These are phyloP conservation scores for Rhizopus arrhizus DNA, from an alignment of 371 early-diverging fungal genomes.

Conservation along the genomic window DNA sequence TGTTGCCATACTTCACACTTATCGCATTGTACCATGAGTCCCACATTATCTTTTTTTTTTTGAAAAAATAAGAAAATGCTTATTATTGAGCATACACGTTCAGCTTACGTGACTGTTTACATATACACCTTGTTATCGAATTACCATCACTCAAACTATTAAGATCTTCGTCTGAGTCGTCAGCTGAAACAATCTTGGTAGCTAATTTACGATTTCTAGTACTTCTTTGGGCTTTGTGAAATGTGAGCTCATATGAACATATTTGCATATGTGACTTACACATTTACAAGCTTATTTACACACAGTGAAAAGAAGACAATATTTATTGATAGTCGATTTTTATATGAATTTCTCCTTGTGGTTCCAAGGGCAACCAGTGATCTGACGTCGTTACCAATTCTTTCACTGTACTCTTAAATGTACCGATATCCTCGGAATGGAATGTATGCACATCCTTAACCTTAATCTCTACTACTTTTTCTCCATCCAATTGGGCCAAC, in stretches of 20 bases:
- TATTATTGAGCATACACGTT: conserved; percentile 5
- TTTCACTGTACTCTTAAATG: conserved; percentile 55
- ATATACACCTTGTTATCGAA: conserved; percentile 83
- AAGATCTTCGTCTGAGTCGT: conserved; percentile 22
- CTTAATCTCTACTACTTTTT: conserved; percentile 46
- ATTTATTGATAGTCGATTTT: conserved; percentile 22
- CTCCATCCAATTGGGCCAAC: neutral
- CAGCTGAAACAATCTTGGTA: conserved; percentile 17
- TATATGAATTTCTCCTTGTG: conserved; percentile 42
- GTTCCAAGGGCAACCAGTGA: conserved; percentile 43
- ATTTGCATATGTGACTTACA: neutral
- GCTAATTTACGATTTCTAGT: conserved; percentile 19
- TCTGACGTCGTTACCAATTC: conserved; percentile 35
- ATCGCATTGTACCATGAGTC: conserved; percentile 90
- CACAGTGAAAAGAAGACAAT: neutral
- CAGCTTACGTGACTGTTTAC: conserved; percentile 70
- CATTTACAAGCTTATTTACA: neutral
- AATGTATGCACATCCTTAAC: conserved; percentile 72
- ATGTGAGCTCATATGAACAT: neutral
- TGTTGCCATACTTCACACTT: conserved; percentile 92
- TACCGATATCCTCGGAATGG: conserved; percentile 62
- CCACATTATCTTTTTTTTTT: conserved; percentile 59
- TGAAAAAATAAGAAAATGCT: conserved; percentile 13
- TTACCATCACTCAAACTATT: conserved; percentile 57
- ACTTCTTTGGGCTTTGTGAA: conserved; percentile 15